Base-by-base conservation (phyloP, 805 yeast genomes). In the Pichia nanzhaoensis region DNA sequence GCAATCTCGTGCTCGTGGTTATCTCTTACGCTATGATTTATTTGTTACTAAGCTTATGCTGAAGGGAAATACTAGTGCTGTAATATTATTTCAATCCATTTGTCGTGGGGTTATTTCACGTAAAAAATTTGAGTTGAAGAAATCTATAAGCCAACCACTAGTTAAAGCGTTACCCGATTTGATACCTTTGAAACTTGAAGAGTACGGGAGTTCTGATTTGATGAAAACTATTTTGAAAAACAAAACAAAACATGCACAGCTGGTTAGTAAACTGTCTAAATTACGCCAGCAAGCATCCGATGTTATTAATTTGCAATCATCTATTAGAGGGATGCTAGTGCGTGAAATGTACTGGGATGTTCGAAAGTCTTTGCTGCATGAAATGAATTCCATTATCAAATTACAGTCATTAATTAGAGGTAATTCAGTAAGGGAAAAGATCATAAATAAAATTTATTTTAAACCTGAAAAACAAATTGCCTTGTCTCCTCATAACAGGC, bases 1-100 rank as follows among this genome's bases (percentile, higher is more conserved):
- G 16, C 96, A 89, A 59, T 77, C 93, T 0, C 63, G 80, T 20
- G 73, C 85, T 16, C 69, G 87, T 52, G 95, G 93, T 17, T 79
- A 85, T 0, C 68, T 78, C 34, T 66, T 76, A 45, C 71, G 96
- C 42, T 84, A 81, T 57, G 65, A 66, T 18, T 67, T 80, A 66
- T 80, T 78, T 59, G 82, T 84, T 31, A 75, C 76, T 52, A 71
- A 71, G 46, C 80, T 81, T 48, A 71, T 84, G 68, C 57, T 84
- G 24, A 75, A 72, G 47, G 73, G 84, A 1, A 77, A 76, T 53
- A 71, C 70, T 6, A 74, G 71, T 12, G 77, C 75, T 19, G 56
- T 82, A 19, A 60, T 72, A 2, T 59, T 56, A 9, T 63, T 83
- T 18, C 79, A 78, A 53, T 64, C 82, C 0, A 53, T 70, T 0